Conservation (phyloP, 805 yeast species). For the Monosporozyma aerobia region DNA sequence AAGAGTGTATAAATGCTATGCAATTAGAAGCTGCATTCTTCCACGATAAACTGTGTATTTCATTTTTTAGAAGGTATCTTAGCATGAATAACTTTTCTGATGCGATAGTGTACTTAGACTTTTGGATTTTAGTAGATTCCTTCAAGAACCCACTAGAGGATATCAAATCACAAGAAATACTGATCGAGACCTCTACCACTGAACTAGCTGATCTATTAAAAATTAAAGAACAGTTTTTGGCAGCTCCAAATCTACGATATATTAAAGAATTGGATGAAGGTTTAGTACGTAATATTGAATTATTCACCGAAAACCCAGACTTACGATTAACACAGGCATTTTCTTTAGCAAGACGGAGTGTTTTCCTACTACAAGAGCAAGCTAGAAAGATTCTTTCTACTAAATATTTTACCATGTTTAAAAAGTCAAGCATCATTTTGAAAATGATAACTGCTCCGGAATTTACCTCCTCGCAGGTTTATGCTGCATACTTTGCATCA, state of each 20-base stretch:
- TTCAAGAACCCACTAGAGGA: constrained; percentile 63
- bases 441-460: constrained; percentile 41
- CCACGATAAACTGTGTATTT: constrained; percentile 10
- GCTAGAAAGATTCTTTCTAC: constrained; percentile 41
- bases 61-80: constrained; percentile 13
- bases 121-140: constrained; percentile 59
- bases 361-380: constrained; percentile 51
- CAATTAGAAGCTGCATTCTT: constrained; percentile 14
- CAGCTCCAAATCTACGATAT: constrained; percentile 13
- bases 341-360: constrained; percentile 44
- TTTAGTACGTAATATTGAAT: constrained; percentile 11
- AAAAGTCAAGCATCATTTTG: constrained; percentile 46
- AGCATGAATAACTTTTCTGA: constrained; percentile 1
- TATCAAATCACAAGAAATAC: constrained; percentile 26
- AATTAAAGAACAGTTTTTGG: constrained; percentile 9
- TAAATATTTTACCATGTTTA: constrained; percentile 54
- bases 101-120: constrained; percentile 37
- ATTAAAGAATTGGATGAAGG: constrained; percentile 16
- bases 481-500: constrained; percentile 10
- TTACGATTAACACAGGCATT: constrained; percentile 8
- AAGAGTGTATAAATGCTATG: constrained; percentile 10
- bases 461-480: constrained; percentile 25
- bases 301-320: constrained; percentile 5
- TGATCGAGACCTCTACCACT: constrained; percentile 13
- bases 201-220: constrained; percentile 25